Evolutionary conservation across 495 filamentous ascomycete genomes (phyloP).

Genomic region (Opeltia flavorubescens): DNA sequence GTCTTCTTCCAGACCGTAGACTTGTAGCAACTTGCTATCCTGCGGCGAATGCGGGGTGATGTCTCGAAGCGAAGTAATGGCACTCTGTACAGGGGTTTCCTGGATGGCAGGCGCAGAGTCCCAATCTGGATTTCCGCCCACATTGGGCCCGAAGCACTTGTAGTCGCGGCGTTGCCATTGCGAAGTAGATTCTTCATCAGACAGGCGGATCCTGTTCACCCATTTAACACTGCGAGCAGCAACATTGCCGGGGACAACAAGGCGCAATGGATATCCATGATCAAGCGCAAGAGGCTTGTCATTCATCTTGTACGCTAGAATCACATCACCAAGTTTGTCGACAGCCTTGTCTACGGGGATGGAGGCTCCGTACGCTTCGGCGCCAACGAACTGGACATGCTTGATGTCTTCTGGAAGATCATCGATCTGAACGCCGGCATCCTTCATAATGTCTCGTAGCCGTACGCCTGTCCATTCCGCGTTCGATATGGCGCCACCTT

Average conservation of each 20-base stretch:
- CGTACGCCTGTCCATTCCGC: slow-evolving; percentile 48
- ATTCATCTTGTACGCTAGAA: slow-evolving; percentile 50
- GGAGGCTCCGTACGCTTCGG: slow-evolving; percentile 45
- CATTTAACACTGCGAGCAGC: slow-evolving; percentile 41
- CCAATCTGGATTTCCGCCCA: slow-evolving; percentile 17
- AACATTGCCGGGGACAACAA: slow-evolving; percentile 46
- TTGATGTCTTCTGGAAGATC: slow-evolving; percentile 17
- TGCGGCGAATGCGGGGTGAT: slow-evolving; percentile 24
- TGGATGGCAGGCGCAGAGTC: slow-evolving; percentile 29
- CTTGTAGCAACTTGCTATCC: slow-evolving; percentile 16
- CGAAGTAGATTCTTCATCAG: slow-evolving; percentile 25
- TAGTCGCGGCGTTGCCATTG: slow-evolving; percentile 34
- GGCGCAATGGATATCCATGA: slow-evolving; percentile 47
- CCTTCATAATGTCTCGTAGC: slow-evolving; percentile 42
- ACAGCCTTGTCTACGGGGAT: slow-evolving; percentile 43
- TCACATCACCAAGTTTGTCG: slow-evolving; percentile 40
- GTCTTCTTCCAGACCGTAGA: slow-evolving; percentile 1
- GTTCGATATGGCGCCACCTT: slow-evolving; percentile 42
- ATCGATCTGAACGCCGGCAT: slow-evolving; percentile 30
- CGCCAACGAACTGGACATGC: slow-evolving; percentile 43
- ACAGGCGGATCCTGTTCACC: slow-evolving; percentile 27
- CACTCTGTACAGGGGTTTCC: slow-evolving; percentile 36
- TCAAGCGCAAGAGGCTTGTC: slow-evolving; percentile 36
- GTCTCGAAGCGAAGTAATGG: slow-evolving; percentile 21
- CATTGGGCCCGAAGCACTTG: slow-evolving; percentile 30